Conservation (phyloP, 139 green algal species). For the Coelastrella sp. region DNA sequence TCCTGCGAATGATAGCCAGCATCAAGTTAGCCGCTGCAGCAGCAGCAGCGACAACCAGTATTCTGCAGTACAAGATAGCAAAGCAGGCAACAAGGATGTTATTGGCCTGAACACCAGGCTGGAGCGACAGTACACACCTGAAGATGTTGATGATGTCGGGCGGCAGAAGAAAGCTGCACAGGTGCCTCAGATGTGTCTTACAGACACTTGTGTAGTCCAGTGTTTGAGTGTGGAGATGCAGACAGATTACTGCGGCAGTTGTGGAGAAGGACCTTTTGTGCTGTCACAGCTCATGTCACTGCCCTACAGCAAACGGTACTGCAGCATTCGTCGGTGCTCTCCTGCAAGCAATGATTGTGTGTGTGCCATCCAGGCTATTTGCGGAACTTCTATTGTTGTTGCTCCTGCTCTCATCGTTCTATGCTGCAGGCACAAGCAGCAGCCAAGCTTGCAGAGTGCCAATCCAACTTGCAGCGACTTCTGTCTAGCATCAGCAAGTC, state of each 20-base stretch:
- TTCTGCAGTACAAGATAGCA: background rate
- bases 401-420: background rate
- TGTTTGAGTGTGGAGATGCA: background rate
- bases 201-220: background rate
- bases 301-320: too few relatives aligned
- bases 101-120: background rate
- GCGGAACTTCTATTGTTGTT: background rate
- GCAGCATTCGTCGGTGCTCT: background rate
- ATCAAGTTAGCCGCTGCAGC: background rate
- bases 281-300: background rate
- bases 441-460: conserved; percentile 1
- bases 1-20: too few relatives aligned
- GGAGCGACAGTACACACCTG: background rate
- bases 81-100: background rate
- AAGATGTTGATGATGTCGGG: conserved; percentile 13
- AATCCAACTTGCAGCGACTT: background rate
- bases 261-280: background rate
- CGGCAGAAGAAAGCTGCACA: conserved; percentile 25
- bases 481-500: background rate
- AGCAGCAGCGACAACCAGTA: background rate
- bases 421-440: conserved; percentile 13
- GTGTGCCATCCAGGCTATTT: background rate
- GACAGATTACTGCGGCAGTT: background rate
- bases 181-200: conserved; percentile 5
- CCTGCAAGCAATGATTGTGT: background rate